Percentiles rank a stretch among this genome's conserved stretches.
Evolutionary conservation across 139 green algal species (phyloP).

Genomic region (Mesotaenium endlicherianum): DNA sequence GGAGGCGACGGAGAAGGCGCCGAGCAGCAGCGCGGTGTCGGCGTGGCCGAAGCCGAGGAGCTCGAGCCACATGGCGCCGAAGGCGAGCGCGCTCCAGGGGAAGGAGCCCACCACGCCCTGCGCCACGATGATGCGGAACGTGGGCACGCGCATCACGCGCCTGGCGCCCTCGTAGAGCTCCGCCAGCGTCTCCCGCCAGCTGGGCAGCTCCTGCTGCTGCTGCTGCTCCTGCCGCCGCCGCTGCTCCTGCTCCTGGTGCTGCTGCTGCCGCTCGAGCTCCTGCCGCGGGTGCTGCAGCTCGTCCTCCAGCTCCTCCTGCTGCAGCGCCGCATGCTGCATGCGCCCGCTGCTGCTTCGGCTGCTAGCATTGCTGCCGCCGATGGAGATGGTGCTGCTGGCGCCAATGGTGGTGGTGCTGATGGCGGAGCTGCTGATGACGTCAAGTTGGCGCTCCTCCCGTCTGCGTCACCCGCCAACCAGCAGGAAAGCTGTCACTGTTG

Average conservation of each 20-base stretch:
- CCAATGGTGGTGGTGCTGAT: too few species aligned
- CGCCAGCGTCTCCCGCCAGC: neutral
- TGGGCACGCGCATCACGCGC: constrained; percentile 23
- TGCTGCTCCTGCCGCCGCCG: too few species aligned
- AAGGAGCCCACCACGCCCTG: constrained; percentile 83
- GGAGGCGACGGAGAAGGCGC: constrained; percentile 7
- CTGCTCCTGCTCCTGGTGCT: too few species aligned
- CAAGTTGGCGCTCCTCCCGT: too few species aligned
- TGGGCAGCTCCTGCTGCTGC: too few species aligned
- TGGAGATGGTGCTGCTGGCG: too few species aligned
- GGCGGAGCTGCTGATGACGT: too few species aligned
- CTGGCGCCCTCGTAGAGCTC: neutral
- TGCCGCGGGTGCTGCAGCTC: neutral
- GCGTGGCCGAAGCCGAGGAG: constrained; percentile 75
- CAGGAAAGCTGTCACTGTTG: too few species aligned
- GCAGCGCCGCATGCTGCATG: neutral
- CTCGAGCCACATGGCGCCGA: constrained; percentile 82
- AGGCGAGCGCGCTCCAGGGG: constrained; percentile 84
- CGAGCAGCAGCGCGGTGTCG: constrained; percentile 44
- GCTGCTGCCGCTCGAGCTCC: neutral
- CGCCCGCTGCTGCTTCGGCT: too few species aligned
- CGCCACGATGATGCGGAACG: constrained; percentile 54
- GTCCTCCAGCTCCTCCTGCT: neutral
- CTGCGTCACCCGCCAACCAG: too few species aligned
- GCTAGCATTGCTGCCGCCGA: too few species aligned